Evolutionary conservation across 192 early-diverging fungal genomes (phyloP).

Genomic region (Gorgonomyces haynaldii): DNA sequence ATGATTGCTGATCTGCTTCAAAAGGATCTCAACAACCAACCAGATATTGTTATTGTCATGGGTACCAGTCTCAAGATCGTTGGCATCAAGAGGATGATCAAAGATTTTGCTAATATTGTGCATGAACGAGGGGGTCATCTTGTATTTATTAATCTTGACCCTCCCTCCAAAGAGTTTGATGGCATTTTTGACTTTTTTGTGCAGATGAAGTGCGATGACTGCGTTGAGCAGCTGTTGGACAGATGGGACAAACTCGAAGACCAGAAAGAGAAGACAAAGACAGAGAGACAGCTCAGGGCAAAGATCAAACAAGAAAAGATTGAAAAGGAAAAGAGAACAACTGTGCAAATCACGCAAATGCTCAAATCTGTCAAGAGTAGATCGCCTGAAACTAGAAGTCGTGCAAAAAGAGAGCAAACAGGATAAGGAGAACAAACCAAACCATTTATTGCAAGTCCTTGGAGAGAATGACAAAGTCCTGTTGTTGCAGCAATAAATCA

Average conservation of each 20-base stretch:
- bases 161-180: conserved; percentile 57
- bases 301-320: not conserved
- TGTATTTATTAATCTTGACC: conserved; percentile 66
- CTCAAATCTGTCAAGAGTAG: not conserved
- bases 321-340: not conserved
- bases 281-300: not conserved
- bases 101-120: conserved; percentile 44
- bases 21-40: conserved; percentile 41
- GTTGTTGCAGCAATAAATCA: too few species aligned
- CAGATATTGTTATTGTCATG: conserved; percentile 80
- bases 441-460: too few species aligned
- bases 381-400: not conserved
- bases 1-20: conserved; percentile 47
- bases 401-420: too few species aligned
- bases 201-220: conserved; percentile 54
- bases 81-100: conserved; percentile 65
- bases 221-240: conserved; percentile 6
- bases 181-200: conserved; percentile 70
- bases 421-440: too few species aligned
- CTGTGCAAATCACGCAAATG: not conserved
- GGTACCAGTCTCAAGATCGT: conserved; percentile 79
- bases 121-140: conserved; percentile 24
- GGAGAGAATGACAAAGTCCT: too few species aligned
- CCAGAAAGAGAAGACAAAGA: not conserved
- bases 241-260: not conserved